Evolutionary conservation across 2,329 filamentous ascomycete species (phyloP).

Genomic region (Aspergillus sp.): DNA sequence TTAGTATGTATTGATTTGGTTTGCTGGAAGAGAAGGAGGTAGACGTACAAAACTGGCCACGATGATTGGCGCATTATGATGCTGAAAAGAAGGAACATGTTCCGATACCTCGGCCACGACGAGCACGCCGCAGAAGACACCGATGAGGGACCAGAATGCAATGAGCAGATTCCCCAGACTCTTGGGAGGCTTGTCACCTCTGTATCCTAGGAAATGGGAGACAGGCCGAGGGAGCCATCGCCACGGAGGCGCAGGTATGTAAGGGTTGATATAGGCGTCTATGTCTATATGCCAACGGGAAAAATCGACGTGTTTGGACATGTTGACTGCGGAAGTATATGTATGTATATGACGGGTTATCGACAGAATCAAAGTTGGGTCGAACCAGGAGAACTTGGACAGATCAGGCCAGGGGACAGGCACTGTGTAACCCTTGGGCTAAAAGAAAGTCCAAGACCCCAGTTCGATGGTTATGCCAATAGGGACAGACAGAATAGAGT

Average conservation of each 20-base stretch:
- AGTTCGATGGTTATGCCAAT: not conserved
- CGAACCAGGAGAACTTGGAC: no score
- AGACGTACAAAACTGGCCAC: conserved; percentile 67
- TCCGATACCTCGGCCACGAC: conserved; percentile 59
- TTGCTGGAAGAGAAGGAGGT: not conserved
- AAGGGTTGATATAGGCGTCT: conserved; percentile 71
- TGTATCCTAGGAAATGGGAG: conserved; percentile 68
- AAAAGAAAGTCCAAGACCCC: not conserved
- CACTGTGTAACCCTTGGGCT: not conserved
- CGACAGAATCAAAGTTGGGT: no score
- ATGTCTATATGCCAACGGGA: conserved; percentile 64
- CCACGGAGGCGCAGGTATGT: conserved; percentile 66
- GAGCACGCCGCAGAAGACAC: conserved; percentile 61
- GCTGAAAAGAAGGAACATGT: conserved; percentile 55
- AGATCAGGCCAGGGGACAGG: not conserved
- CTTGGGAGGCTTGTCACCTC: conserved; percentile 36
- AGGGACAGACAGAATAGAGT: no score
- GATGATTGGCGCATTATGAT: conserved; percentile 58
- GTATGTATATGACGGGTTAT: no score
- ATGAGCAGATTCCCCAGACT: conserved; percentile 59
- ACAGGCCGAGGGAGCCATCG: conserved; percentile 63
- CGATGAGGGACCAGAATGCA: conserved; percentile 64
- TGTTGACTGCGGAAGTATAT: not conserved
- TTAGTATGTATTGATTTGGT: conserved; percentile 5
- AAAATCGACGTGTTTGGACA: conserved; percentile 19